Evolutionary conservation across 1,139 yeast species (phyloP).

Genomic region (Arxiozyma heterogenica): DNA sequence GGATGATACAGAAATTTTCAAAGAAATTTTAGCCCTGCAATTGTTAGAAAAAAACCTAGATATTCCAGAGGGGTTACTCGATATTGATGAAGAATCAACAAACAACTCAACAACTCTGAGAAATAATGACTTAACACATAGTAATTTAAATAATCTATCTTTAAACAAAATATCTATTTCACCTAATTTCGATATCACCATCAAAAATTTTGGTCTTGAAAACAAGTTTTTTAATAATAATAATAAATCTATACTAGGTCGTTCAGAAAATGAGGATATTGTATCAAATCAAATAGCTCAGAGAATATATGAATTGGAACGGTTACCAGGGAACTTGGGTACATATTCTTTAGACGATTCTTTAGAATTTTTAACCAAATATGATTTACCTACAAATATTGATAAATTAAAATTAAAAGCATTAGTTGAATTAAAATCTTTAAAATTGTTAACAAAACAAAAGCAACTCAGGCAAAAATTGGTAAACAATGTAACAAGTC

Average conservation of each 20-base stretch:
- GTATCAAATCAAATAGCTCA: conserved; percentile 52
- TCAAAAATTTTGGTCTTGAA: conserved; percentile 29
- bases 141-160: neutral
- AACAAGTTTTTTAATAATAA: conserved; percentile 29
- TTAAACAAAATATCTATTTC: conserved; percentile 25
- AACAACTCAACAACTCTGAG: neutral
- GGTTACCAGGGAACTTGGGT: conserved; percentile 67
- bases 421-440: conserved; percentile 71
- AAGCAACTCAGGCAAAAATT: conserved; percentile 73
- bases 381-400: conserved; percentile 33
- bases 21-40: conserved; percentile 70
- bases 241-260: conserved; percentile 25
- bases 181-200: conserved; percentile 30
- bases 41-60: conserved; percentile 69
- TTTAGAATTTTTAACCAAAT: conserved; percentile 35
- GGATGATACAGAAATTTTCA: conserved; percentile 47
- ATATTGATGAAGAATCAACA: neutral
- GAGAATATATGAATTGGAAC: conserved; percentile 68
- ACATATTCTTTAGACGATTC: conserved; percentile 41
- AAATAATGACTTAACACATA: neutral
- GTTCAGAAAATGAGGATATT: conserved; percentile 40
- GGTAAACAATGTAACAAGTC: conserved; percentile 55
- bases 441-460: conserved; percentile 74
- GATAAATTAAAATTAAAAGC: conserved; percentile 54
- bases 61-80: conserved; percentile 44